Base-by-base conservation (phyloP, 2,329 filamentous ascomycete species). In the Phyllachora maydis region DNA sequence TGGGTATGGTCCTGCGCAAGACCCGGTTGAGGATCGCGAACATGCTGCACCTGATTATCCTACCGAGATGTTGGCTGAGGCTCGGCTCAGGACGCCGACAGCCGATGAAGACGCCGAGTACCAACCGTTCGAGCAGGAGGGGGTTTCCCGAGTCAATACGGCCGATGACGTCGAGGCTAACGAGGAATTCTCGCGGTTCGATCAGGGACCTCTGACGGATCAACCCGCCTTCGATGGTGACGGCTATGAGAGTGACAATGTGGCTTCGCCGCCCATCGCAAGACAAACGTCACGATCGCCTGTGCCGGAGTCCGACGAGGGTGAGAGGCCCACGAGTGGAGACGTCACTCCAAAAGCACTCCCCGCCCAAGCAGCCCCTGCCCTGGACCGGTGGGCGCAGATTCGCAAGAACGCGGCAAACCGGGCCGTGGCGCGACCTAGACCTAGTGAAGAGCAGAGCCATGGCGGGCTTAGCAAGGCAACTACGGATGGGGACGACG, bases 311-410 rank as follows among this genome's bases (percentile, higher is more conserved):
- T 37, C 31, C 22, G n/a, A n/a, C n/a, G n/a, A n/a, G n/a, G n/a
- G n/a, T n/a, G n/a, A n/a, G n/a, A 40, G 26, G 23, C 39, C 28
- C 25, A 30, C 42, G n/a, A 35, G 43, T 21, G 33, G 38, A 16
- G 37, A 40, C 15, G 32, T 44, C 40, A 30, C 46, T 31, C 28
- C 41, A 36, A 50, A 22, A 16, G 19, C 23, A 11, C 28, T 30
- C 16, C 24, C 53, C 16, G 59, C 75, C 32, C n/a, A n/a, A n/a
- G n/a, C n/a, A n/a, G n/a, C n/a, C n/a, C n/a, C n/a, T n/a, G n/a
- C n/a, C n/a, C n/a, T n/a, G n/a, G 83, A 93, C 42, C 71, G 85
- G 26, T 98, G 88, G 88, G 85, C 85, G 1, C 81, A 91, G 47
- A 93, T 95, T 35, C 69, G 83, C 34, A 85, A 83, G 58, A 93